Conservation (phyloP, 2,329 filamentous ascomycete genomes). For the Aspergillus tanneri region DNA sequence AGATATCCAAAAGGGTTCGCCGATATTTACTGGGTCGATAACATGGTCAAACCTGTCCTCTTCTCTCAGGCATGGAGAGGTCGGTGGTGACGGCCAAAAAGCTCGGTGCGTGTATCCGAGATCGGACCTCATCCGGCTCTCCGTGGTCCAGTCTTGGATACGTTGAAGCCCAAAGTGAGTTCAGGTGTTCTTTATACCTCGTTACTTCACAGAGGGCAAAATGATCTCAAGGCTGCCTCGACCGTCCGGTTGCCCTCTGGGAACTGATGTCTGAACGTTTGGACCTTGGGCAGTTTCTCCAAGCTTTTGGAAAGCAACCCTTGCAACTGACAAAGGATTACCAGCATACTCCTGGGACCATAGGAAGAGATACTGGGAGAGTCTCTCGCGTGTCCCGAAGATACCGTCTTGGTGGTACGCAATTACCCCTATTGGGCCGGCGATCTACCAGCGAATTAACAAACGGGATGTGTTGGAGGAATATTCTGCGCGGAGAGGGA, state of each 20-base stretch:
- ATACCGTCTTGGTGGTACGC: neutral
- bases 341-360: conserved; percentile 4
- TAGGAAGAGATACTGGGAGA: neutral
- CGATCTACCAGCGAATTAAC: neutral
- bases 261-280: neutral
- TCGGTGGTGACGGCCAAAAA: neutral
- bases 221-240: conserved; percentile 1
- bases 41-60: conserved; percentile 7
- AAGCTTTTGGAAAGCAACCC: neutral
- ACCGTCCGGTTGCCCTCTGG: neutral
- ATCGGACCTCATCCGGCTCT: conserved; percentile 8
- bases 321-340: neutral
- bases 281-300: neutral
- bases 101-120: neutral
- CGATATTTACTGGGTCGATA: conserved; percentile 4
- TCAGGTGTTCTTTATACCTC: neutral
- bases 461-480: neutral
- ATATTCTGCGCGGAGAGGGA: neutral
- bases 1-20: neutral
- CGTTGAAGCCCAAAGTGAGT: neutral
- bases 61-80: conserved; percentile 1
- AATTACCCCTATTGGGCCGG: neutral
- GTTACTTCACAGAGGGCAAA: neutral
- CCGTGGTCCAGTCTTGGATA: neutral
- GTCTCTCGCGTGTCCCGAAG: neutral